Evolutionary conservation across 1,139 yeast genomes (phyloP).

Genomic region (Pichia sp.): DNA sequence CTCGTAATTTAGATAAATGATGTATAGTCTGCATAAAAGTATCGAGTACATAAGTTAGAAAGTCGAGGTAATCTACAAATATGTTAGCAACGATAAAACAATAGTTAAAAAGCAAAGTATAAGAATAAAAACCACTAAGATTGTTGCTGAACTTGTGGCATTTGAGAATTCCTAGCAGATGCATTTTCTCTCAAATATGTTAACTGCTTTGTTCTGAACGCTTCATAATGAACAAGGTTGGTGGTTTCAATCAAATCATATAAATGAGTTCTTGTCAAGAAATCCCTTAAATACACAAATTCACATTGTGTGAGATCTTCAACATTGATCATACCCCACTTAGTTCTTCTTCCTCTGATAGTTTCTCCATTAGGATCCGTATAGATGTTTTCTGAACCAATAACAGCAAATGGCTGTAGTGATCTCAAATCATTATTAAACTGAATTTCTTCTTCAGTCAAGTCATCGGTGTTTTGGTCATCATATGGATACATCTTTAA

Average conservation of each 20-base stretch:
- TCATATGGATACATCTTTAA: constrained; percentile 78
- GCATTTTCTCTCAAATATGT: constrained; percentile 91
- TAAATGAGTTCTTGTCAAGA: constrained; percentile 88
- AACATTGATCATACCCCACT: constrained; percentile 88
- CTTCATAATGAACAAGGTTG: constrained; percentile 80
- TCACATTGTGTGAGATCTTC: constrained; percentile 95
- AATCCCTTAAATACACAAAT: constrained; percentile 87
- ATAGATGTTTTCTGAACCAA: constrained; percentile 82
- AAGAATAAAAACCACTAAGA: background rate
- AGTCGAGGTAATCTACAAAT: background rate
- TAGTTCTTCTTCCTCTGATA: constrained; percentile 84
- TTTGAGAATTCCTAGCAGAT: constrained; percentile 28
- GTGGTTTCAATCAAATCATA: constrained; percentile 96
- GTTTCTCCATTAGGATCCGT: constrained; percentile 59
- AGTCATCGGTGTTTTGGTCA: constrained; percentile 45
- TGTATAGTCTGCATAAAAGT: too few relatives aligned
- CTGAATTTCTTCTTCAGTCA: constrained; percentile 74
- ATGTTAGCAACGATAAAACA: constrained; percentile 1
- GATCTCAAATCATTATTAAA: constrained; percentile 70
- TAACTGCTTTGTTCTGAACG: constrained; percentile 88
- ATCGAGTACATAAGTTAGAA: too few relatives aligned
- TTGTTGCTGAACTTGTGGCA: constrained; percentile 14
- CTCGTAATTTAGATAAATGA: background rate
- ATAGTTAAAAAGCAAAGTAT: constrained; percentile 1
- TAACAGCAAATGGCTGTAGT: constrained; percentile 86